Base-by-base conservation (phyloP, 2,329 filamentous ascomycete genomes). In the Periconia macrospinosa region DNA sequence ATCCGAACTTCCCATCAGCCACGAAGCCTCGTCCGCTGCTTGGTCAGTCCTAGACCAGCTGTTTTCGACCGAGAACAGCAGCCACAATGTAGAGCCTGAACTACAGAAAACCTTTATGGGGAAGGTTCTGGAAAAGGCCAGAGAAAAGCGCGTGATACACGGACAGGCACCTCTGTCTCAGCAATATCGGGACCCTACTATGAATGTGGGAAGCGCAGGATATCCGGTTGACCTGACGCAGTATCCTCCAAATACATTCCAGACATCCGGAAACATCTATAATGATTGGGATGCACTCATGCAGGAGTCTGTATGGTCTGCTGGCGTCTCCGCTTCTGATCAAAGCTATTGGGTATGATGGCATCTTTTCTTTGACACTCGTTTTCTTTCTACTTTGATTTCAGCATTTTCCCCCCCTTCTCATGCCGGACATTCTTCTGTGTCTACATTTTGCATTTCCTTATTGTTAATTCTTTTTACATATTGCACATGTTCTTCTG, bases 281-380 rank as follows among this genome's bases (percentile, higher is more conserved):
- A 57, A 62, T 49, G 60, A 62, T 20, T 58, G 55, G 47, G 60
- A 62, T 37, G 48, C 60, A n/a, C 51, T 62, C 17, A 58, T 62
- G 53, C 56, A 58, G 30, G 58, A 60, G 23, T 52, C 56, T 20
- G 33, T 60, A 10, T 62, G 57, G 59, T 43, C 53, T 41, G 41
- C 50, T 54, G 50, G 50, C 17, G 27, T 58, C 14, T 27, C 52
- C 2, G 46, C 49, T 30, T 40, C 45, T 14, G 58, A 60, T 23
- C 52, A 57, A 23, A 53, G 49, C 23, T 62, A 60, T 49, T 62
- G 60, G 60, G 60, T 62, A 62, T 60, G 60, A 60, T 20, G 17
- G 30, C 11, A 14, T 41, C 41, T 46, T 20, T 47, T 41, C 45
- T 37, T 52, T 27, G 44, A 30, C 42, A n/a, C 30, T 41, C 33